Evolutionary conservation across 1,139 yeast genomes (phyloP), one percentile per base, ranked within the genome.

Genomic region (Geotrichum klebahnii): DNA sequence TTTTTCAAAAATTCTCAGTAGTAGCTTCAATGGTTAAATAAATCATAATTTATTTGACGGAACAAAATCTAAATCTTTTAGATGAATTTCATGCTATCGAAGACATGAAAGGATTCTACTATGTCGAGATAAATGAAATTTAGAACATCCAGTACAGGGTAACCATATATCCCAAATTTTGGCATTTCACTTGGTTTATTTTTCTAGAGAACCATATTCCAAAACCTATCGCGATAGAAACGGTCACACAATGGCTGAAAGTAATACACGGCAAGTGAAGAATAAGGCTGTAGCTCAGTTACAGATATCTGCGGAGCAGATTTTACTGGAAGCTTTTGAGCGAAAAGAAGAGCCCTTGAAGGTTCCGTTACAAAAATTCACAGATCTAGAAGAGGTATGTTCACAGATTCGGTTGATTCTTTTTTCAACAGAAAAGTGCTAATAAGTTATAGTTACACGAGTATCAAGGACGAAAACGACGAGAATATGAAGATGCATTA

Each of bases 401-500:
- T 19, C 36, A 8, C 52, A 47, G 19, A 23, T 39, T 16, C 6
- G 8, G 22, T 9, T 3, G 8, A 20, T n/a, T 32, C 22, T 9
- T 31, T 17, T 19, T 24, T 9, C 17, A 12, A 24, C 12, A n/a
- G 14, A 26, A 24, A 6, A 5, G 8, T 26, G 33, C 32, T 38
- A 24, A 24, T 28, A 6, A 3, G 38, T 48, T 12, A n/a, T 52
- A 59, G 60, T 74, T 89, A 31, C 74, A 78, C 42, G 89, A 87
- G 55, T 77, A 71, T 55, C 97, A 88, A 65, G 75, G 84, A 33
- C 72, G 88, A 29, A 88, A 84, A 61, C 70, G 98, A 53, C 76
- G 78, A 44, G 96, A 88, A 59, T 90, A 75, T 63, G 98, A 92
- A 67, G 84, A 83, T 60, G 95, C 90, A 20, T 68, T 92, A 47